Percentiles rank a stretch among this genome's conserved stretches.
These are phyloP conservation scores for Sarocladiaceae sp. DNA, from an alignment of 2,329 filamentous ascomycete species.

Conservation along the genomic window DNA sequence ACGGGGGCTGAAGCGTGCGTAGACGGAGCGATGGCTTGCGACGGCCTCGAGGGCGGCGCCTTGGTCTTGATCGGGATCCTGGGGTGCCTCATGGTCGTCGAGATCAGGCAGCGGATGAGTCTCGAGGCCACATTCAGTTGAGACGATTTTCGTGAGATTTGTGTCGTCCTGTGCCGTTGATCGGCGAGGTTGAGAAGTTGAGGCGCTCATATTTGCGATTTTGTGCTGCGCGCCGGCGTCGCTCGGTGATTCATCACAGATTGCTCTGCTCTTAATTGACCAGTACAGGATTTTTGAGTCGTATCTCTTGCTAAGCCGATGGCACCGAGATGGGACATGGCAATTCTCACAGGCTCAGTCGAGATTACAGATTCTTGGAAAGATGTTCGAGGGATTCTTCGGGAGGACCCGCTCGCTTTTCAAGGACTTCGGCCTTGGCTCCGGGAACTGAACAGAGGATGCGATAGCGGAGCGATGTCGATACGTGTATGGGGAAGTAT, in stretches of 20 bases:
- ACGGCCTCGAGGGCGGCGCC: neutral
- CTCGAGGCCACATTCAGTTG: constrained; percentile 1
- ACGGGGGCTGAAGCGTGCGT: constrained; percentile 18
- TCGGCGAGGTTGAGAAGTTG: neutral
- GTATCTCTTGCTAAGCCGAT: neutral
- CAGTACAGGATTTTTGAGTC: no score
- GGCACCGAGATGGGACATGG: neutral
- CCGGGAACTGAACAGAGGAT: no score
- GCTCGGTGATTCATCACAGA: neutral
- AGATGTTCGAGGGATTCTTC: no score
- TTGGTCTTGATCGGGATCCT: neutral
- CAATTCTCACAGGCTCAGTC: no score
- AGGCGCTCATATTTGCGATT: neutral
- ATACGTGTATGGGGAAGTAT: no score
- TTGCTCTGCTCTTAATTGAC: neutral
- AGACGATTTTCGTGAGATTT: neutral
- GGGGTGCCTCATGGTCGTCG: neutral
- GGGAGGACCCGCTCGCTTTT: no score
- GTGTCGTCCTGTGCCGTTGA: neutral
- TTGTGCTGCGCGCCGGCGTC: neutral
- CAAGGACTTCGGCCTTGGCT: no score
- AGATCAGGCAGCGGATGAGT: neutral
- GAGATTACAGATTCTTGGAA: no score
- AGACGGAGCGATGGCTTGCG: constrained; percentile 11
- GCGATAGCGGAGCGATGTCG: no score